A percentile compares a stretch with the other conserved stretches of the same genome.
Evolutionary conservation across 352 stramenopile species (phyloP).

Genomic region (Globisporangium viniferum): DNA sequence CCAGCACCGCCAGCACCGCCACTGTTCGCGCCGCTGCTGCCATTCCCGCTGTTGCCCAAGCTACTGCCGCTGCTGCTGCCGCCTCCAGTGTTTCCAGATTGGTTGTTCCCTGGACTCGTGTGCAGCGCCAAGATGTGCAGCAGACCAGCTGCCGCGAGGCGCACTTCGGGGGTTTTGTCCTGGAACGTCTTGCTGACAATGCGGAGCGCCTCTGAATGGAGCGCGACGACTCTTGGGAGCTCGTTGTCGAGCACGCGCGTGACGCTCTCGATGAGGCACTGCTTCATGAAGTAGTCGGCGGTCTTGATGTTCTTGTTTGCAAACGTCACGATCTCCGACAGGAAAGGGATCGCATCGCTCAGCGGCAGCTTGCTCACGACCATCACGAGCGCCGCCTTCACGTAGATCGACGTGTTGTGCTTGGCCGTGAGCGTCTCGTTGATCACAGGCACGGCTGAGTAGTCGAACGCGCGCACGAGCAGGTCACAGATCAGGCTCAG

Average conservation of each 20-base stretch:
- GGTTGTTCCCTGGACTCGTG: slow-evolving; percentile 28
- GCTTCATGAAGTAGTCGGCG: slow-evolving; percentile 80
- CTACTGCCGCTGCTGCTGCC: slow-evolving; percentile 16
- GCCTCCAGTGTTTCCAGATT: background rate
- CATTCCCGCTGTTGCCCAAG: slow-evolving; percentile 17
- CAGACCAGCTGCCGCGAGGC: slow-evolving; percentile 53
- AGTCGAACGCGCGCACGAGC: slow-evolving; percentile 73
- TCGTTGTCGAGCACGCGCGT: slow-evolving; percentile 50
- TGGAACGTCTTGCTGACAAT: slow-evolving; percentile 66
- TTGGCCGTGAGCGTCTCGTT: slow-evolving; percentile 57
- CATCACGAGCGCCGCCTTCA: slow-evolving; percentile 69
- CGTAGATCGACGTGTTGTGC: slow-evolving; percentile 52
- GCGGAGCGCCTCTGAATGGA: slow-evolving; percentile 68
- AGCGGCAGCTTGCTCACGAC: slow-evolving; percentile 53
- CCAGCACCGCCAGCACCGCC: slow-evolving; percentile 14
- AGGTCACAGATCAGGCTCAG: slow-evolving; percentile 69
- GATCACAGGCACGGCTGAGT: slow-evolving; percentile 46
- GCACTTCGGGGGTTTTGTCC: slow-evolving; percentile 77
- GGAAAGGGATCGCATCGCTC: slow-evolving; percentile 62
- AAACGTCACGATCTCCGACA: slow-evolving; percentile 65
- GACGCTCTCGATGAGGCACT: slow-evolving; percentile 68
- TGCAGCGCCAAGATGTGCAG: slow-evolving; percentile 62
- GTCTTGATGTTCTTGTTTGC: slow-evolving; percentile 52
- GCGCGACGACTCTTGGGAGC: slow-evolving; percentile 31
- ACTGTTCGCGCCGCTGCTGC: slow-evolving; percentile 13